Conservation (phyloP, 176 grass and related monocot genomes). For the Aegilops longissima region DNA sequence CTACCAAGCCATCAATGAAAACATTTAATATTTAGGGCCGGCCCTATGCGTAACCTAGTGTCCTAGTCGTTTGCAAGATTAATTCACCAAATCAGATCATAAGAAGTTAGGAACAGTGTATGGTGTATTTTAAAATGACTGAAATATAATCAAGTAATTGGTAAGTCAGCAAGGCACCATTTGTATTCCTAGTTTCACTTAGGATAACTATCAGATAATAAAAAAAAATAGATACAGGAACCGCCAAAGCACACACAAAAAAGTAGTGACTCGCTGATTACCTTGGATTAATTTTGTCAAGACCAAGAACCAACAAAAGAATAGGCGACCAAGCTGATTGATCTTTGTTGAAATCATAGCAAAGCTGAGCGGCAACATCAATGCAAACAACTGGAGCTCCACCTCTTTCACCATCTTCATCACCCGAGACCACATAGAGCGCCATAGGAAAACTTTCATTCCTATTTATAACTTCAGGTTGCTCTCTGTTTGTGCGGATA, state of each 20-base stretch:
- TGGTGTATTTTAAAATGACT: neutral
- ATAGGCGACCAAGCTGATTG: conserved; percentile 58
- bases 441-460: conserved; percentile 72
- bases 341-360: conserved; percentile 56
- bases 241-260: neutral
- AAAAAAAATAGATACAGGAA: neutral
- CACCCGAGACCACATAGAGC: conserved; percentile 91
- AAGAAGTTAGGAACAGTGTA: neutral
- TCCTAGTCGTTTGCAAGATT: too few species aligned
- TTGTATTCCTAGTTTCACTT: neutral
- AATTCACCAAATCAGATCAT: neutral
- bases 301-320: conserved; percentile 92
- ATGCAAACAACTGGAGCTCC: conserved; percentile 94
- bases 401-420: conserved; percentile 93
- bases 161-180: neutral
- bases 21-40: conserved; percentile 9
- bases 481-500: conserved; percentile 54
- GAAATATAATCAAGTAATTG: neutral
- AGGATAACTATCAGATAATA: neutral
- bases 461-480: conserved; percentile 16
- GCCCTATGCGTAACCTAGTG: neutral
- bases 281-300: conserved; percentile 98
- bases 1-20: conserved; percentile 20
- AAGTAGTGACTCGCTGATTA: conserved; percentile 35
- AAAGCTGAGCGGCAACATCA: conserved; percentile 74